Evolutionary conservation across 306 rosid genomes (phyloP).

Genomic region (Citrullus amarus): DNA sequence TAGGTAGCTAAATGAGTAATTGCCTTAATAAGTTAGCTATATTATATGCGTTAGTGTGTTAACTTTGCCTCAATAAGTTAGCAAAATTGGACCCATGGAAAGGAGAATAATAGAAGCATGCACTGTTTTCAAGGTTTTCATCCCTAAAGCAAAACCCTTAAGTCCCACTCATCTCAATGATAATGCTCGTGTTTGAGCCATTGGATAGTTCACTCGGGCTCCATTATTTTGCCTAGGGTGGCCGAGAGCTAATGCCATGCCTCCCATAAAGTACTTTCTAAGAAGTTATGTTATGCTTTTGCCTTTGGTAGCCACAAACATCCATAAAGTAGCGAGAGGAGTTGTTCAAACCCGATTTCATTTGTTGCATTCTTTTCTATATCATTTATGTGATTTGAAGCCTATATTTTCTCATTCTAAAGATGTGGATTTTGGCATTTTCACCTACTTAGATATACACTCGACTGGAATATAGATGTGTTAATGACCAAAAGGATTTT

Average conservation of each 20-base stretch:
- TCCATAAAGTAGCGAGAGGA: not conserved
- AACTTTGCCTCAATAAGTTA: not conserved
- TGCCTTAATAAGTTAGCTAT: not conserved
- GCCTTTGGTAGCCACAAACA: not conserved
- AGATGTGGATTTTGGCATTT: not conserved
- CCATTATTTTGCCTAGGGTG: not conserved
- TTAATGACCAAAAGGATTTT: no score
- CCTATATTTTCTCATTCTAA: not conserved
- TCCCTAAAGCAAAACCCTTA: not conserved
- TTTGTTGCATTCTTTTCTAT: no score
- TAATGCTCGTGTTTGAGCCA: not conserved
- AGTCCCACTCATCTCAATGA: not conserved
- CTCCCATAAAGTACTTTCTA: not conserved
- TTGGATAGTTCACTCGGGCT: not conserved
- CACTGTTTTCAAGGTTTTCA: not conserved
- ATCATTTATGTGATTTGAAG: not conserved
- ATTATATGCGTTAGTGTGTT: not conserved
- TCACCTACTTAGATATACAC: not conserved
- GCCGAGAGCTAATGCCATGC: not conserved
- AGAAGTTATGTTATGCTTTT: no score
- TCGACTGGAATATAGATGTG: no score
- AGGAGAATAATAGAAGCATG: not conserved
- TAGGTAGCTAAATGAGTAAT: no score
- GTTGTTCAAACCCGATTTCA: not conserved
- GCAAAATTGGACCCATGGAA: not conserved